Evolutionary conservation across 768 basidiomycete genomes (phyloP), one percentile per base, ranked within the genome.

Genomic region (Phylloporus scabripes): DNA sequence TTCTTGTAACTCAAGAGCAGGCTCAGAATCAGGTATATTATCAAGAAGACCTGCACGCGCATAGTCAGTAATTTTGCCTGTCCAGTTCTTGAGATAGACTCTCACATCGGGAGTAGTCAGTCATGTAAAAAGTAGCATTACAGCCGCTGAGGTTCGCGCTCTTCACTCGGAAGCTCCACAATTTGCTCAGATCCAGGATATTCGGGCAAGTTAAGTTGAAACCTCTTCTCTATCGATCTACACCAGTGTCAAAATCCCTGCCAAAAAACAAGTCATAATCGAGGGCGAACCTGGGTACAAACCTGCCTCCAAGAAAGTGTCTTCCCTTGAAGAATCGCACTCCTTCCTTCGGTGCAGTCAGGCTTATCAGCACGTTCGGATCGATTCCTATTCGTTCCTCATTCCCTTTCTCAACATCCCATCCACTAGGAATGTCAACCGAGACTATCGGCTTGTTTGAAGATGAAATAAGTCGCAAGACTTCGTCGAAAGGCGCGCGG

Each of bases 371-470:
- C 7, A 90, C 87, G 47, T 88, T 80, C 0, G 95, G 87, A 15
- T 79, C 67, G 43, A 97, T 70, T 79, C 87, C 53, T 7, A 42
- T 14, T 74, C 67, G 14, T 72, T 77, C 40, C 67, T 72, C 4
- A 69, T 72, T 44, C 77, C 95, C 95, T 18, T 75, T 69, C 57
- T 94, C 90, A 20, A 98, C 92, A 60, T 93, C 82, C 96, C 96
- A 99, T 7, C 94, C 96, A 1, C 87, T 91, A 0, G 96, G 96
- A 42, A 99, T 92, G 67, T 99, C 96, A 3, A 99, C 87, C 2
- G 88, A 91, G 23, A 99, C 80, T 60, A 97, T 87, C 0, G 96
- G 94, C 12, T 90, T 72, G 7, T 73, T 65, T 4, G 84, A 82
- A 14, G 74, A 61, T 1, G 77, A 72, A 38, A 96, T 70, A 7